Evolutionary conservation across 2,329 filamentous ascomycete species (phyloP).

Genomic region (Ophiocordyceps sinensis): DNA sequence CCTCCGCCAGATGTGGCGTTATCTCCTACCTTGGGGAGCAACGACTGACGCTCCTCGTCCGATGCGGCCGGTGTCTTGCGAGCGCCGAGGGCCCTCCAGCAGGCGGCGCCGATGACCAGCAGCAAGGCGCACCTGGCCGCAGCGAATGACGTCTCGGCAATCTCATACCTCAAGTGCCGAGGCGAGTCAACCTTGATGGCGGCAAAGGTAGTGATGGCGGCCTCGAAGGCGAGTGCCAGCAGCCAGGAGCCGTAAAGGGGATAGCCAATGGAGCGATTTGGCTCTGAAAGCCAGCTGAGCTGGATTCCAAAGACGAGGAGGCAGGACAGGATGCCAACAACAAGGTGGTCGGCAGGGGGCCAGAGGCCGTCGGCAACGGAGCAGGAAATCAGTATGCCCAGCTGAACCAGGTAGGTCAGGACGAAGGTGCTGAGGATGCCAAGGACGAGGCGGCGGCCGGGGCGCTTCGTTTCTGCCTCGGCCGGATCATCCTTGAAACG

Average conservation of each 20-base stretch:
- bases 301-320: constrained; percentile 50
- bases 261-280: constrained; percentile 40
- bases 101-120: constrained; percentile 16
- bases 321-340: constrained; percentile 46
- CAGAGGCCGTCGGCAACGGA: constrained; percentile 20
- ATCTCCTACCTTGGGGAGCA: constrained; percentile 26
- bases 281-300: constrained; percentile 37
- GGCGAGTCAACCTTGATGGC: constrained; percentile 2
- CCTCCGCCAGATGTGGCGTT: constrained; percentile 7
- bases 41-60: constrained; percentile 44
- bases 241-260: constrained; percentile 50
- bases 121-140: constrained; percentile 7
- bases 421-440: constrained; percentile 30
- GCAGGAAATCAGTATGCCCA: constrained; percentile 22
- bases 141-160: constrained; percentile 10
- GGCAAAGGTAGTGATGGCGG: constrained; percentile 22
- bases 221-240: constrained; percentile 42
- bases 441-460: constrained; percentile 12
- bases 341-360: constrained; percentile 30
- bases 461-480: constrained; percentile 4
- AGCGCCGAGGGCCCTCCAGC: constrained; percentile 12
- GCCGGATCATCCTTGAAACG: constrained; percentile 18
- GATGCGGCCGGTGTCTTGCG: constrained; percentile 10
- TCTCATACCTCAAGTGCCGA: constrained; percentile 6
- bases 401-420: constrained; percentile 32